Base-by-base conservation (phyloP, 306 rosid genomes). In the Heteromeles arbutifolia region DNA sequence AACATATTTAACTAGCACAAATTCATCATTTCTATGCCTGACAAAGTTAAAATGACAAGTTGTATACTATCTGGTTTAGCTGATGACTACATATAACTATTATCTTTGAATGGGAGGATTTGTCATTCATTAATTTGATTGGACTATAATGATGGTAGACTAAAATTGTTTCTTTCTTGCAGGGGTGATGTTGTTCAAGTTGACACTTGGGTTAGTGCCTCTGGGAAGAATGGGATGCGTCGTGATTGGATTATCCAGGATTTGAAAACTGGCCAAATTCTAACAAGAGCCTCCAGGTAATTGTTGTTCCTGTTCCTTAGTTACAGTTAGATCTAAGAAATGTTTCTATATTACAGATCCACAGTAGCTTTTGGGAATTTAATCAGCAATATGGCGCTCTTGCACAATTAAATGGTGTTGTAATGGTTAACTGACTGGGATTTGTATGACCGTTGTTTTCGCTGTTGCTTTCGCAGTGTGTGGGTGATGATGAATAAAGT, bases 401-500 rank as follows among this genome's bases (percentile, higher is more conserved):
- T 37, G n/a, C 64, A 34, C 44, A 52, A 64, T 74, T 13, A 43
- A 34, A 26, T 62, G 74, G 77, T 58, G 66, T 59, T 52, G 18
- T 25, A 9, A 8, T 11, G 63, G 65, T 61, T 45, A 62, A 70
- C 74, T 65, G 74, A 62, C 67, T 14, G 41, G 65, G 28, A 29
- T 79, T 76, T 37, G 50, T 19, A 21, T 11, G 48, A 17, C 70
- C 13, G 26, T 77, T 78, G 57, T 75, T 84, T 67, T 70, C 59
- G 67, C 84, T 80, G 63, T 78, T 86, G 82, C 50, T 73, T 71
- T 76, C 78, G 70, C 89, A 96, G 99, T 89, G 92, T 96, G 73
- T 92, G 98, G 97, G 99, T 96, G 84, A 96, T 92, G 99, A 96
- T 96, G 99, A 92, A 96, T 88, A 96, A 92, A 78, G 77, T 84